These are phyloP conservation scores for Nemania serpens DNA, from an alignment of 2,329 filamentous ascomycete genomes.

Conservation along the genomic window DNA sequence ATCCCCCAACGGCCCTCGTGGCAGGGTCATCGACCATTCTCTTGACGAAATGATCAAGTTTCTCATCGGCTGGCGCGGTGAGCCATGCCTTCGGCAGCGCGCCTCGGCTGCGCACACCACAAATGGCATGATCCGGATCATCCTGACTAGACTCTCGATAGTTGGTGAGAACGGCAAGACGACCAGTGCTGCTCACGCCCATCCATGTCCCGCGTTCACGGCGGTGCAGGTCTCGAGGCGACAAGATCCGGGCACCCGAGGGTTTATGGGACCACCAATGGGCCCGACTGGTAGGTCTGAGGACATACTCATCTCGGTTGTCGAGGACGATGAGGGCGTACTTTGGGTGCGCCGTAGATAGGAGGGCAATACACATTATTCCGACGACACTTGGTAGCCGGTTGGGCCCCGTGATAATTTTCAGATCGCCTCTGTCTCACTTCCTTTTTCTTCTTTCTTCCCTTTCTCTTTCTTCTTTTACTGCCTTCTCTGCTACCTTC, in stretches of 20 bases:
- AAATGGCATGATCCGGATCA: conserved; percentile 57
- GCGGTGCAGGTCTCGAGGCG: conserved; percentile 65
- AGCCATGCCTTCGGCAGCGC: conserved; percentile 69
- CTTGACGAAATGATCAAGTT: conserved; percentile 55
- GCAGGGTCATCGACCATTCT: conserved; percentile 57
- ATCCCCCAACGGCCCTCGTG: conserved; percentile 67
- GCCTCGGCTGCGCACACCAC: conserved; percentile 62
- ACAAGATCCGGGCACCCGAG: conserved; percentile 55
- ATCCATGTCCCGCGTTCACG: conserved; percentile 69
- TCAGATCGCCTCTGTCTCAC: neutral
- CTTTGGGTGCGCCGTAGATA: conserved; percentile 75
- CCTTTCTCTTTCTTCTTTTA: neutral
- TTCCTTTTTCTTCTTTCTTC: neutral
- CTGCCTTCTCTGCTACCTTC: neutral
- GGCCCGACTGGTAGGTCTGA: conserved; percentile 65
- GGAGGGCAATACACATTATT: conserved; percentile 76
- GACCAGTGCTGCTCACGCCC: conserved; percentile 63
- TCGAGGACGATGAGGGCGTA: conserved; percentile 77
- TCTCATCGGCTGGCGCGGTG: conserved; percentile 52
- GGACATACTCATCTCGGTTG: conserved; percentile 77
- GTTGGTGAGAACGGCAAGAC: conserved; percentile 69
- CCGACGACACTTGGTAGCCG: neutral
- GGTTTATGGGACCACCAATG: conserved; percentile 63
- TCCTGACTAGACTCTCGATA: conserved; percentile 61
- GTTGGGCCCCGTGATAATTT: neutral